phyloP scores from a whole-genome alignment of 345 rosid species.

The Citrus australasica region DNA sequence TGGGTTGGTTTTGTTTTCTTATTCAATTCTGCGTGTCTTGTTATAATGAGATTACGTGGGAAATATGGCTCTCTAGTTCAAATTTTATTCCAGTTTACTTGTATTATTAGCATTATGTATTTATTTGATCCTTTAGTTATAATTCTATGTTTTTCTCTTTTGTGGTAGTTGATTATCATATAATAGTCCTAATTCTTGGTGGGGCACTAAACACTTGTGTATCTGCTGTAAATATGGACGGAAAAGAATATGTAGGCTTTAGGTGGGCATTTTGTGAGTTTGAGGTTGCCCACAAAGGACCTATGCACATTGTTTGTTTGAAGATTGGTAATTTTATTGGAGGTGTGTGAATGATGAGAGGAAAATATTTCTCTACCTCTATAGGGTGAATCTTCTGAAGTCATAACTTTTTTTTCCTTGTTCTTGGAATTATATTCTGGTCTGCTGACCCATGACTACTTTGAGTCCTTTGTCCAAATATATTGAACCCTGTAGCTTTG shows the following conservation, averaged over 20 bases:
- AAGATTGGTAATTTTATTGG: neutral
- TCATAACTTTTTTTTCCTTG: neutral
- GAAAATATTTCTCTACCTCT: neutral
- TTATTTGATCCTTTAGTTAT: neutral
- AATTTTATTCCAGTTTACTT: neutral
- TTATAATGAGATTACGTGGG: neutral
- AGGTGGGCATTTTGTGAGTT: constrained; percentile 53
- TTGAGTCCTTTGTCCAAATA: neutral
- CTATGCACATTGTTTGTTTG: constrained; percentile 31
- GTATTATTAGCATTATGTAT: neutral
- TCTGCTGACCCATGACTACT: neutral
- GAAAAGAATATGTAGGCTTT: constrained; percentile 51
- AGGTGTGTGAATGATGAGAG: neutral
- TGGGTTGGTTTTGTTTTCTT: neutral
- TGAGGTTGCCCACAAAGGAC: constrained; percentile 49
- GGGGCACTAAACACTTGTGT: constrained; percentile 61
- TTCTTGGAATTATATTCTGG: neutral
- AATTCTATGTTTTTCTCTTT: neutral
- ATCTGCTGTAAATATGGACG: constrained; percentile 81
- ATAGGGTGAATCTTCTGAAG: neutral
- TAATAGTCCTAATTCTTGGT: constrained; percentile 74
- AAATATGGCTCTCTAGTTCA: neutral
- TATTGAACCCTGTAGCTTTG: neutral
- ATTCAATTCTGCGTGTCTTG: neutral
- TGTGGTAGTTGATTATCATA: neutral